phyloP scores from a whole-genome alignment of 2,329 filamentous ascomycete genomes.

The Fusarium sp. region DNA sequence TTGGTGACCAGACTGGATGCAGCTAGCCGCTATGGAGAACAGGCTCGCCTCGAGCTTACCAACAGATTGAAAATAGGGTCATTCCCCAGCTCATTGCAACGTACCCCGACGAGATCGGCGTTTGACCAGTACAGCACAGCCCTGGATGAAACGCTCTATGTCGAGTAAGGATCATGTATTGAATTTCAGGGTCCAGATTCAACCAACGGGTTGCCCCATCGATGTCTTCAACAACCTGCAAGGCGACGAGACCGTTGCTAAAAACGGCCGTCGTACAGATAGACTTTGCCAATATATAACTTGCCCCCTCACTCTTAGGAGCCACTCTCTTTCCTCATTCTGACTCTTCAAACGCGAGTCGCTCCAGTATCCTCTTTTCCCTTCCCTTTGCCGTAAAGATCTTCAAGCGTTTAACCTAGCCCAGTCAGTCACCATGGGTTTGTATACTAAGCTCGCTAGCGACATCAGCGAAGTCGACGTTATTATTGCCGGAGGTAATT shows the following conservation, averaged over 20 bases:
- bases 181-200: neutral
- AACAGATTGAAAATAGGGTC: neutral
- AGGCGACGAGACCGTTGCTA: neutral
- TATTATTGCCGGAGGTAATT: conserved; percentile 38
- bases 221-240: neutral
- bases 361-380: neutral
- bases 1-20: neutral
- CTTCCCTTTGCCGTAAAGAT: neutral
- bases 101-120: conserved; percentile 8
- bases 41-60: neutral
- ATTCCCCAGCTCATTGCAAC: conserved; percentile 8
- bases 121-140: neutral
- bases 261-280: neutral
- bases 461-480: conserved; percentile 36
- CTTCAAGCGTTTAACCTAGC: neutral
- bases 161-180: neutral
- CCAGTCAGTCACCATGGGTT: conserved; percentile 21
- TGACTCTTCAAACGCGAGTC: neutral
- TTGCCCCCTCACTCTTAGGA: neutral
- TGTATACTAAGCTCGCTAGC: conserved; percentile 36
- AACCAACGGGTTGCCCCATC: neutral
- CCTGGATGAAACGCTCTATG: conserved; percentile 15
- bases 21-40: conserved; percentile 15
- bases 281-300: conserved; percentile 18
- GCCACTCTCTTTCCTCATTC: neutral